Evolutionary conservation across 164 flowering plant species (phyloP).

Genomic region (Vitis rotundifolia): DNA sequence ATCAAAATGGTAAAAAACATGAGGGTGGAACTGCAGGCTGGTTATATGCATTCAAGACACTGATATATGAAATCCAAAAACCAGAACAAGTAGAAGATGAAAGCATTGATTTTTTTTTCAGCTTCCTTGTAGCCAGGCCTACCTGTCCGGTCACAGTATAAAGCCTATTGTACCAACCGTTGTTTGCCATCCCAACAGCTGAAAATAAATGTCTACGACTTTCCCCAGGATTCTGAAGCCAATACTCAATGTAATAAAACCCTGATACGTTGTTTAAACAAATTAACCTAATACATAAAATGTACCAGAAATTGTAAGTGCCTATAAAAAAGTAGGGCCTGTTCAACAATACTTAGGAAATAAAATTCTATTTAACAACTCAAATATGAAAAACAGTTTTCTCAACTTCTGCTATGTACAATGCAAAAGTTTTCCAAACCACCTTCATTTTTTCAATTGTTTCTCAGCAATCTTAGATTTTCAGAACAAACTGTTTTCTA

Average conservation of each 20-base stretch:
- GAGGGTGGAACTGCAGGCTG: neutral
- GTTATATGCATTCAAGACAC: too few relatives aligned
- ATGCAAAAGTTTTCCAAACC: too few relatives aligned
- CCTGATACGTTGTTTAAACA: conserved; percentile 38
- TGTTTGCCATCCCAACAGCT: conserved; percentile 77
- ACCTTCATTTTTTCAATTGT: too few relatives aligned
- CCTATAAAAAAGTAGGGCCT: too few relatives aligned
- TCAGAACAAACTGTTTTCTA: too few relatives aligned
- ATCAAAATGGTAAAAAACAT: neutral
- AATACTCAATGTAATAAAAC: conserved; percentile 82
- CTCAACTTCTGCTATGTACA: too few relatives aligned
- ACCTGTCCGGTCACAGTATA: conserved; percentile 98
- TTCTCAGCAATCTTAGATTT: too few relatives aligned
- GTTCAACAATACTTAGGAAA: too few relatives aligned
- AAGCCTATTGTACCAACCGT: conserved; percentile 86
- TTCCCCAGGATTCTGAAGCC: conserved; percentile 90
- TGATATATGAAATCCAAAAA: neutral
- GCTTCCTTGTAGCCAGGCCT: neutral
- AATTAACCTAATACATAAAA: too few relatives aligned
- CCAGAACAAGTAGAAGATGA: neutral
- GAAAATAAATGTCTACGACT: conserved; percentile 68
- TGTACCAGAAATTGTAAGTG: too few relatives aligned
- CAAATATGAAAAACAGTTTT: too few relatives aligned
- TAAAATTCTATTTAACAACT: too few relatives aligned
- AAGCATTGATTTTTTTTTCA: neutral